Base-by-base conservation (phyloP, 192 early-diverging fungal species). In the Coemansia umbellata region DNA sequence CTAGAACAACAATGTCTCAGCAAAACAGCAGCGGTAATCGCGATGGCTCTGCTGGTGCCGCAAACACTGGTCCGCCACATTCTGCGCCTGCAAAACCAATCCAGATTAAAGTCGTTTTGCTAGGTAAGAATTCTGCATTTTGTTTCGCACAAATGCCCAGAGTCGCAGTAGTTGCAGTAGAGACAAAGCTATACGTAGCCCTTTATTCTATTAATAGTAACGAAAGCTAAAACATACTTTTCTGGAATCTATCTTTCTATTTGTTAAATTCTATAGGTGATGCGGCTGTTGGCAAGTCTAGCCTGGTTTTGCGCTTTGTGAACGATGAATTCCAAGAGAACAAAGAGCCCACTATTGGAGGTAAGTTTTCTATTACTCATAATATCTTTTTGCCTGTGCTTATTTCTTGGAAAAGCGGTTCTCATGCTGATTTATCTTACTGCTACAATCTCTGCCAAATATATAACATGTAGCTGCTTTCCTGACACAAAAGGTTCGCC, bases 201-300 rank as follows among this genome's bases (percentile, higher is more conserved):
- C 4, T 41, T 41, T 10, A 24, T 31, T 31, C n/a, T n/a, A n/a
- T n/a, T n/a, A n/a, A n/a, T n/a, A n/a, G n/a, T n/a, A n/a, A n/a
- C n/a, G n/a, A n/a, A n/a, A n/a, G n/a, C n/a, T n/a, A n/a, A n/a
- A n/a, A n/a, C n/a, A n/a, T n/a, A n/a, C n/a, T n/a, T n/a, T n/a
- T n/a, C n/a, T n/a, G n/a, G n/a, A n/a, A n/a, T n/a, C n/a, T n/a
- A n/a, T n/a, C n/a, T n/a, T n/a, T n/a, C n/a, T n/a, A n/a, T n/a
- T n/a, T n/a, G n/a, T n/a, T n/a, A n/a, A n/a, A 24, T 31, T 5
- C 14, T 86, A 19, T 77, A 66, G 87, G 87, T 30, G 87, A 89
- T 68, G 91, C 95, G n/a, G 93, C 95, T 49, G 96, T 99, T 36
- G 97, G 97, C 59, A 99, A 99, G 71, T 95, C 92, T 11, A 93